These are phyloP conservation scores for Biscogniauxia sp. DNA, from an alignment of 2,329 filamentous ascomycete species.

Conservation along the genomic window DNA sequence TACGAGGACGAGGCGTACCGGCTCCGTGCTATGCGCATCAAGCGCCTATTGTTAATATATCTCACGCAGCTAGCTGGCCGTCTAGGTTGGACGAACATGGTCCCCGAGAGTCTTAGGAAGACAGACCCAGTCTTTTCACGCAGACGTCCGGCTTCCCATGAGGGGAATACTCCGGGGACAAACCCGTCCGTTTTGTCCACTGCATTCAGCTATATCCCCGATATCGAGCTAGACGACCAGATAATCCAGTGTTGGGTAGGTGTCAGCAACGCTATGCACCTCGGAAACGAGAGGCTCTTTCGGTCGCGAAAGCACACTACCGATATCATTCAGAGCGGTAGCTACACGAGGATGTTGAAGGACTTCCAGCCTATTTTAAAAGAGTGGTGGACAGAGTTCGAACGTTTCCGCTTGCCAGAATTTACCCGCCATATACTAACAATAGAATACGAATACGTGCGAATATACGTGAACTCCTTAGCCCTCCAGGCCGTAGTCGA, in stretches of 20 bases:
- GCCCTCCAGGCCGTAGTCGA: conserved; percentile 94
- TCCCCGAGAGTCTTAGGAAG: conserved; percentile 65
- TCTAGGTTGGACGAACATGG: conserved; percentile 90
- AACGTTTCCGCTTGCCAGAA: conserved; percentile 67
- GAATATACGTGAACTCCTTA: conserved; percentile 92
- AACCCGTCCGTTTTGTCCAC: conserved; percentile 55
- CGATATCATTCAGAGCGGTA: conserved; percentile 80
- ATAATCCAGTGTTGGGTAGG: conserved; percentile 89
- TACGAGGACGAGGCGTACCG: conserved; percentile 76
- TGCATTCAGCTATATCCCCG: conserved; percentile 64
- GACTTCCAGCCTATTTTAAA: conserved; percentile 76
- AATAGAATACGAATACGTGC: conserved; percentile 94
- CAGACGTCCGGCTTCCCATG: conserved; percentile 48
- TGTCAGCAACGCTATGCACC: conserved; percentile 88
- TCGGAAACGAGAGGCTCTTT: conserved; percentile 86
- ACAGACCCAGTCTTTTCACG: conserved; percentile 56
- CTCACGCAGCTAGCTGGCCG: conserved; percentile 91
- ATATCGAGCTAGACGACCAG: conserved; percentile 65
- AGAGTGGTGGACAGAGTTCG: conserved; percentile 80
- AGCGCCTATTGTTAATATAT: conserved; percentile 84
- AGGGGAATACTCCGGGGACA: conserved; percentile 60
- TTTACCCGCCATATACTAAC: conserved; percentile 74
- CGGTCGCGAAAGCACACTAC: conserved; percentile 83
- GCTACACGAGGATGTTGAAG: conserved; percentile 77
- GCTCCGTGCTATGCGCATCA: conserved; percentile 75